Percentiles rank a stretch among this genome's conserved stretches.
Evolutionary conservation across 768 basidiomycete species (phyloP).

Genomic region (Chiua virens): DNA sequence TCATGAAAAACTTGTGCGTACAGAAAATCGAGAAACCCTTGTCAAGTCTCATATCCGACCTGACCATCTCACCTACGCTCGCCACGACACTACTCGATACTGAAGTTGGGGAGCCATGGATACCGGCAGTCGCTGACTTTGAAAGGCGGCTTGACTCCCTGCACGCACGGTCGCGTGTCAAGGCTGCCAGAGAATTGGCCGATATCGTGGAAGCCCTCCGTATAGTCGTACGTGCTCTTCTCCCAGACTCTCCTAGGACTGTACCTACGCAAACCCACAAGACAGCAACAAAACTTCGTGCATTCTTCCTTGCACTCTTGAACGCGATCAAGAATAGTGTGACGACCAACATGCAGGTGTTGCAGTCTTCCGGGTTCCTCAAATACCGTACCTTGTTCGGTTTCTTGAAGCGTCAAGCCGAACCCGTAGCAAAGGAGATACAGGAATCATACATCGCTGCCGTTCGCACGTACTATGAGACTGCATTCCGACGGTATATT

Average conservation of each 20-base stretch:
- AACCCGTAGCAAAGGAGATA: slow-evolving; percentile 80
- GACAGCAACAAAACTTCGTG: slow-evolving; percentile 88
- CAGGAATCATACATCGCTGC: slow-evolving; percentile 83
- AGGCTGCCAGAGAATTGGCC: slow-evolving; percentile 79
- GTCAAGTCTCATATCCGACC: slow-evolving; percentile 73
- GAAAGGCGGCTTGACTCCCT: slow-evolving; percentile 70
- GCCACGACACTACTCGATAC: slow-evolving; percentile 80
- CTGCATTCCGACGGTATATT: slow-evolving; percentile 87
- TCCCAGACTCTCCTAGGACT: background rate
- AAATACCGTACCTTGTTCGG: slow-evolving; percentile 81
- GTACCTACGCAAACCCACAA: slow-evolving; percentile 31
- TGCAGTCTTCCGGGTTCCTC: slow-evolving; percentile 84
- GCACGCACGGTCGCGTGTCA: slow-evolving; percentile 75
- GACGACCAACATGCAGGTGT: slow-evolving; percentile 88
- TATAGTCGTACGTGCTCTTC: slow-evolving; percentile 65
- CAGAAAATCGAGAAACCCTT: slow-evolving; percentile 91
- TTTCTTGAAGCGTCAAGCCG: slow-evolving; percentile 83
- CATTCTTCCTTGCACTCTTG: slow-evolving; percentile 81
- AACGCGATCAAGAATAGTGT: slow-evolving; percentile 81
- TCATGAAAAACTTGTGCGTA: slow-evolving; percentile 2
- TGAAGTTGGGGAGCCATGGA: slow-evolving; percentile 86
- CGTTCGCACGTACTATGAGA: slow-evolving; percentile 92
- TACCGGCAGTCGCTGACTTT: slow-evolving; percentile 76
- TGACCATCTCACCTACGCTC: slow-evolving; percentile 80
- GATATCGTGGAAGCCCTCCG: slow-evolving; percentile 86